Evolutionary conservation across 2,329 filamentous ascomycete genomes (phyloP), one percentile per base, ranked within the genome.

Genomic region (Sclerotinia sclerotiorum): DNA sequence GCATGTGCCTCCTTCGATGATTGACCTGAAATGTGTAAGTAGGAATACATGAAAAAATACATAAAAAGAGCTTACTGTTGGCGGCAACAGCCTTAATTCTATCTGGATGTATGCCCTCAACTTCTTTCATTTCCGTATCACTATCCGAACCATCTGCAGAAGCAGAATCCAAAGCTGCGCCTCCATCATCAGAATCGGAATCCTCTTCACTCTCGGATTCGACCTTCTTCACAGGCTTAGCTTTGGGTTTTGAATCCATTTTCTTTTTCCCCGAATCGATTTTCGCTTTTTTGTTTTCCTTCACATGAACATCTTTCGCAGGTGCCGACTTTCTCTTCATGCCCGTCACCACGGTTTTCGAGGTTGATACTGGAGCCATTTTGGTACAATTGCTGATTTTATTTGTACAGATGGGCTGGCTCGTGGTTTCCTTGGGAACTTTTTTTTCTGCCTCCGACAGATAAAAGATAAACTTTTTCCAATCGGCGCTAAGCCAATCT

Each of bases 1-100:
- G 89, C 88, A 79, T 98, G 95, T 29, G 93, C 89, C 84, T 99
- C 95, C 77, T 89, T 90, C 11, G 91, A 92, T 69, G 84, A 91
- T 79, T 87, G 82, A 63, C 80, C 88, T 88, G 69, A 5, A 5
- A 27, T 69, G 21, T 57, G 21, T 39, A 64, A 63, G 72, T 67
- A 74, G 62, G 51, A 24, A 68, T 74, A 83, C 81, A 78, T 76
- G 77, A 79, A 3, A 73, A 81, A 35, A 57, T 17, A 19, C 6
- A 19, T 61, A 32, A 62, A 62, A 46, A 51, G 35, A 49, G 13
- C 73, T 70, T 71, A 76, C 72, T 74, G 64, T 74, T 76, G 39
- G 69, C 69, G 39, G 70, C 70, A 46, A 75, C 76, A 49, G 74
- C 76, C 68, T 78, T 77, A 13, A 69, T 73, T 74, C 77, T 73